Evolutionary conservation across 108 stramenopile genomes (phyloP), one percentile per base, ranked within the genome.

Genomic region (Seminavis robusta): DNA sequence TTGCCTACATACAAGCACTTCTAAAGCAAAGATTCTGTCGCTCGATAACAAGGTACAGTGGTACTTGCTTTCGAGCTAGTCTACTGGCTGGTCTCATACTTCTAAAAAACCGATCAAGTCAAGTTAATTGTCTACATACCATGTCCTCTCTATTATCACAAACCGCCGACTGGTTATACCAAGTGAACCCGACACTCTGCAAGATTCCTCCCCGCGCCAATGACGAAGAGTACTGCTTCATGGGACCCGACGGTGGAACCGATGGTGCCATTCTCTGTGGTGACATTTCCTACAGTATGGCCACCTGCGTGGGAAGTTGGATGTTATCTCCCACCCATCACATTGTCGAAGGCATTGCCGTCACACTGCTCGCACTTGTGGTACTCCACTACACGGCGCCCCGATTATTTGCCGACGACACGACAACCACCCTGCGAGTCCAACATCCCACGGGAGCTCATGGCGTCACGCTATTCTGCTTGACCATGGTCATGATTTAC

Each of bases 211-310:
- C 54, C 1, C 5, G 54, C 8, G 54, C 33, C 8, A 16, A 23
- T 23, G 39, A 55, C 39, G 54, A 55, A 26, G 54, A 55, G 17
- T 41, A 16, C 13, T 55, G 54, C n/a, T 55, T 39, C 39, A 27
- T 55, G 37, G 54, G 39, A 55, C 39, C 54, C 8, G 23, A 41
- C n/a, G 54, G 39, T 19, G 29, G 39, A 6, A 29, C 29, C 29
- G 37, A 42, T 20, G 39, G 39, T 15, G 54, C 20, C 4, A 28
- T 55, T n/a, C 39, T 55, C 10, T 55, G 54, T 24, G 11, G 16
- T 2, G 54, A 55, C n/a, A 24, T 55, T 13, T 20, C 15, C 20
- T 41, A 55, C 39, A 40, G 36, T 36, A 20, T 41, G 13, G 37
- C 54, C 20, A 41, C 26, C 21, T 19, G 33, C 1, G 54, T 55